phyloP scores from a whole-genome alignment of 352 stramenopile species.

The Pythium periplocum region DNA sequence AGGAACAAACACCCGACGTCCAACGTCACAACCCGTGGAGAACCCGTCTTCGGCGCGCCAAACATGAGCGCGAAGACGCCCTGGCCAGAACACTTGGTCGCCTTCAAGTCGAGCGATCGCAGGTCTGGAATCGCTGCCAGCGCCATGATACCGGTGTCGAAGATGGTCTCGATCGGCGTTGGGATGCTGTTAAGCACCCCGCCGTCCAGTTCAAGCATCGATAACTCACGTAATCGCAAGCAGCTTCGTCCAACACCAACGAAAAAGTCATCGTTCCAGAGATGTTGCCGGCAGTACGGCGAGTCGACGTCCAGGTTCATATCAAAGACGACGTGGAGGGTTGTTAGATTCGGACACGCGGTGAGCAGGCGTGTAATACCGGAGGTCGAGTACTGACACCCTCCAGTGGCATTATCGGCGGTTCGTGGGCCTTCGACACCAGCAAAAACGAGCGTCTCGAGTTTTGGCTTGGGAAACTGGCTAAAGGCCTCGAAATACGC shows the following conservation, averaged over 20 bases:
- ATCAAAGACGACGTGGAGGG: slow-evolving; percentile 11
- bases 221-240: slow-evolving; percentile 3
- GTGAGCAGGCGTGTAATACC: slow-evolving; percentile 2
- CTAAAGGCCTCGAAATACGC: slow-evolving; percentile 8
- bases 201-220: slow-evolving; percentile 6
- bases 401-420: background rate
- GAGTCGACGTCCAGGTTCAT: slow-evolving; percentile 7
- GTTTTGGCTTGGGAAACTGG: background rate
- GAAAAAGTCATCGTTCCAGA: slow-evolving; percentile 13
- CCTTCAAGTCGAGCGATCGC: slow-evolving; percentile 9
- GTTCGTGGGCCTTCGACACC: slow-evolving; percentile 10
- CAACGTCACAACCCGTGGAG: slow-evolving; percentile 7
- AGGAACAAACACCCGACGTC: slow-evolving; percentile 14
- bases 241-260: background rate
- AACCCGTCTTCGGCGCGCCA: slow-evolving; percentile 6
- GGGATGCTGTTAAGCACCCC: slow-evolving; percentile 7
- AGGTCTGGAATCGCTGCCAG: slow-evolving; percentile 7
- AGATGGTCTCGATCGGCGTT: slow-evolving; percentile 14
- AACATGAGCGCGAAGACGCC: slow-evolving; percentile 12
- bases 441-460: slow-evolving; percentile 3
- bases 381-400: slow-evolving; percentile 3
- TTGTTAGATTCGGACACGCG: slow-evolving; percentile 6
- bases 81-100: slow-evolving; percentile 1
- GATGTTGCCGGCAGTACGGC: slow-evolving; percentile 3
- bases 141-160: slow-evolving; percentile 6